Conservation (phyloP, 1,139 yeast species). For the Blastobotrys arbuscula region DNA sequence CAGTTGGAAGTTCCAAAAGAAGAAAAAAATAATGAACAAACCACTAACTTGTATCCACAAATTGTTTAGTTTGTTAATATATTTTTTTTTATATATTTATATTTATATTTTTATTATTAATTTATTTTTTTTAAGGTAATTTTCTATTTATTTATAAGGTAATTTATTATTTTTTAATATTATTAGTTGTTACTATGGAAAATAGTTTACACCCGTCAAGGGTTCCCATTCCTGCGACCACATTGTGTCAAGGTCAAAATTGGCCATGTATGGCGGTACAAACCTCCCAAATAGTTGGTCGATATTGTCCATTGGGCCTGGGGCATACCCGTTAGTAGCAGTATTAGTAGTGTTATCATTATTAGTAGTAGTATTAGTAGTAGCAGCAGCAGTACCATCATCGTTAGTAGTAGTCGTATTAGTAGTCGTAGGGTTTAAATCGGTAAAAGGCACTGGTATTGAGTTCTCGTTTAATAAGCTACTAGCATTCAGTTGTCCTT, state of each 20-base stretch:
- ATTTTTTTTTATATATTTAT: not conserved
- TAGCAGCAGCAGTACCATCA: not conserved
- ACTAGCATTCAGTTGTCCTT: not conserved
- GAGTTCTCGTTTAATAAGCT: not conserved
- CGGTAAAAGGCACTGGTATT: not conserved
- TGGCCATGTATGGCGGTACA: conserved; percentile 71
- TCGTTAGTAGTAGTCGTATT: not conserved
- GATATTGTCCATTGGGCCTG: conserved; percentile 72
- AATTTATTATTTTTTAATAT: no score
- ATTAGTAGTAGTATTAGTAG: not conserved
- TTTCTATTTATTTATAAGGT: conserved; percentile 5
- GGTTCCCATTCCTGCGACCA: not conserved
- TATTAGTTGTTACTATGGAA: no score
- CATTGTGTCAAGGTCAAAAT: not conserved
- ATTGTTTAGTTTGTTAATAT: not conserved
- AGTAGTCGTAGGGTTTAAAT: not conserved
- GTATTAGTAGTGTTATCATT: not conserved
- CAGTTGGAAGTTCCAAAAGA: not conserved
- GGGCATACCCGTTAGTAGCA: not conserved
- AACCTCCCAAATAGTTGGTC: conserved; percentile 82
- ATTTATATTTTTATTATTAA: not conserved
- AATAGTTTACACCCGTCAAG: not conserved
- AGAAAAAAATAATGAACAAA: not conserved
- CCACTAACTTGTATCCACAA: not conserved
- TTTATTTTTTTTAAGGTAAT: not conserved